These are phyloP conservation scores for Raphanus sativus DNA, from an alignment of 345 rosid genomes.

Conservation along the genomic window DNA sequence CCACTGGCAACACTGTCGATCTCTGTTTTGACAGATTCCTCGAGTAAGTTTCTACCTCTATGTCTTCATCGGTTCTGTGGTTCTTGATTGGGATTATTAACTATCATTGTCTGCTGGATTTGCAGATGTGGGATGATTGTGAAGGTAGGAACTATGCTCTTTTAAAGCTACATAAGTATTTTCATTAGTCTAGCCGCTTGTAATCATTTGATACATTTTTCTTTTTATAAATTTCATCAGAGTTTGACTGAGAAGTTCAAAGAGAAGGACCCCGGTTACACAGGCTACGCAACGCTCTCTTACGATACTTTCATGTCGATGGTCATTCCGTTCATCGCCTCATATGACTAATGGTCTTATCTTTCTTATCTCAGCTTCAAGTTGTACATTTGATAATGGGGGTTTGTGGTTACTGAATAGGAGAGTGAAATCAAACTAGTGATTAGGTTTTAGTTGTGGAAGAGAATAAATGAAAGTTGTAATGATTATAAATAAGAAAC, in stretches of 20 bases:
- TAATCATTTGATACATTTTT: not conserved
- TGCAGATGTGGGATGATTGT: constrained; percentile 75
- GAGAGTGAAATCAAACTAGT: constrained; percentile 14
- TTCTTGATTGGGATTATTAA: not conserved
- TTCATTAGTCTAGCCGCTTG: not conserved
- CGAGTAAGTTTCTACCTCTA: constrained; percentile 61
- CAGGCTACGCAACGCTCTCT: constrained; percentile 49
- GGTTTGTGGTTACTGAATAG: not conserved
- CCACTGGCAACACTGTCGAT: constrained; percentile 46
- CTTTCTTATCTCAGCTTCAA: not conserved
- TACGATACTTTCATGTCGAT: constrained; percentile 62
- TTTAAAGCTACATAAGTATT: not conserved
- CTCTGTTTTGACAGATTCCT: constrained; percentile 64
- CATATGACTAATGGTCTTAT: constrained; percentile 44
- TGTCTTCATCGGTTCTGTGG: not conserved
- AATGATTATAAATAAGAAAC: not conserved
- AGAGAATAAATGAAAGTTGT: not conserved
- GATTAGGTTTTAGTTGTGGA: no score
- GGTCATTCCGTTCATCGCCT: constrained; percentile 62
- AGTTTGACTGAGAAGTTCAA: constrained; percentile 71
- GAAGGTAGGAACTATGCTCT: constrained; percentile 49
- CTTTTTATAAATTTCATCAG: constrained; percentile 36
- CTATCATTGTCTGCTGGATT: constrained; percentile 17
- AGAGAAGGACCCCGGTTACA: constrained; percentile 54
- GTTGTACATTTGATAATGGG: constrained; percentile 4